Conservation (phyloP, 345 rosid species). For the Mercurialis annua region DNA sequence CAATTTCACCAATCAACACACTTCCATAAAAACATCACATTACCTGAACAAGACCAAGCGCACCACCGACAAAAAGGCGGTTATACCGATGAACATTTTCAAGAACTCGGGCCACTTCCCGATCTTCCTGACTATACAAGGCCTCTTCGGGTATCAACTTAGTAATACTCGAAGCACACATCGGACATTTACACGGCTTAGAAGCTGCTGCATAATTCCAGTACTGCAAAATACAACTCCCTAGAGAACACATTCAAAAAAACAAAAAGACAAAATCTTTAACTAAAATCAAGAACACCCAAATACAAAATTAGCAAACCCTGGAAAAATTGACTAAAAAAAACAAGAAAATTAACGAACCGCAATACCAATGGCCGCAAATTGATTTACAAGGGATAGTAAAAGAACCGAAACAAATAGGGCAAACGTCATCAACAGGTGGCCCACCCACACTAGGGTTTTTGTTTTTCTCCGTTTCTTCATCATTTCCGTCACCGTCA, state of each 20-base stretch:
- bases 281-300: background rate
- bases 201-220: slow-evolving; percentile 82
- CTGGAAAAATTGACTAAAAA: background rate
- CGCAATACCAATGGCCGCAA: slow-evolving; percentile 97
- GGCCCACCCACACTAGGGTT: slow-evolving; percentile 31
- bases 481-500: background rate
- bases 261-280: background rate
- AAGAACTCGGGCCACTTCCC: slow-evolving; percentile 52
- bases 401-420: slow-evolving; percentile 72
- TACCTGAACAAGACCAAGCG: slow-evolving; percentile 64
- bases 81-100: slow-evolving; percentile 60
- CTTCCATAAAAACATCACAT: background rate
- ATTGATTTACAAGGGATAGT: slow-evolving; percentile 62
- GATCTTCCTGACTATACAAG: slow-evolving; percentile 35
- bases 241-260: slow-evolving; percentile 34
- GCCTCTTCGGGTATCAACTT: slow-evolving; percentile 57
- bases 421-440: slow-evolving; percentile 78
- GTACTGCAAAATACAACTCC: slow-evolving; percentile 71
- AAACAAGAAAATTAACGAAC: slow-evolving; percentile 33
- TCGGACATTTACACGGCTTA: slow-evolving; percentile 84
- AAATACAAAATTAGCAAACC: background rate
- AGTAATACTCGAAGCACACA: slow-evolving; percentile 61
- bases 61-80: slow-evolving; percentile 69
- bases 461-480: slow-evolving; percentile 23
- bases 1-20: background rate